Conservation (phyloP, 257 asterid species). For the Oldenlandia corymbosa region DNA sequence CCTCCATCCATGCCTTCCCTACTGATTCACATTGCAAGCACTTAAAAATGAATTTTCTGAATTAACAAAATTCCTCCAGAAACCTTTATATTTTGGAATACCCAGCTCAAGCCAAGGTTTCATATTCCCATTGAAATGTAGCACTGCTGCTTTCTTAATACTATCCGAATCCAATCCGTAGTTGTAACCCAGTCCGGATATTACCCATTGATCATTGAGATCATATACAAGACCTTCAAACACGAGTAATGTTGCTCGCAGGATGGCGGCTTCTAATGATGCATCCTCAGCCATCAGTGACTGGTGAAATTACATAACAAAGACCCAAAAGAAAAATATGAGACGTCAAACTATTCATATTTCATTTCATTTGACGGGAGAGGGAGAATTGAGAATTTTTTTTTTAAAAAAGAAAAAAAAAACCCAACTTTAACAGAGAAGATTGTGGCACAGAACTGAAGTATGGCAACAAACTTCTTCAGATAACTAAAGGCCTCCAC, state of each 20-base stretch:
- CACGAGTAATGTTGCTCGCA: slow-evolving; percentile 67
- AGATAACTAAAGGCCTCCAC: too few species aligned
- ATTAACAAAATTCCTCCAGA: slow-evolving; percentile 71
- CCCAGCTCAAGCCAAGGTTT: slow-evolving; percentile 99
- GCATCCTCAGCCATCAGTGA: slow-evolving; percentile 45
- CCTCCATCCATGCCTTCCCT: too few species aligned
- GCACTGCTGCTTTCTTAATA: slow-evolving; percentile 52
- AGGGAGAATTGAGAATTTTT: too few species aligned
- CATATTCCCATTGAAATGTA: slow-evolving; percentile 96
- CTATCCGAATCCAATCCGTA: slow-evolving; percentile 47
- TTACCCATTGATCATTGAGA: slow-evolving; percentile 69
- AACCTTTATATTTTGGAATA: slow-evolving; percentile 61
- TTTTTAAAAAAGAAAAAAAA: too few species aligned
- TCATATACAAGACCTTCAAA: slow-evolving; percentile 61
- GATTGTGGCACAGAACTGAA: neutral
- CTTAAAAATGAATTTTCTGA: slow-evolving; percentile 60
- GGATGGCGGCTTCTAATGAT: slow-evolving; percentile 39
- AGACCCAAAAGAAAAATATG: neutral
- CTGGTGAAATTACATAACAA: slow-evolving; percentile 26
- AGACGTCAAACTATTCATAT: neutral
- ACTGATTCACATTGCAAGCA: slow-evolving; percentile 81
- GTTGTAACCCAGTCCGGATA: slow-evolving; percentile 83
- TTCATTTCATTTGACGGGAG: too few species aligned
- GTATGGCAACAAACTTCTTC: neutral
- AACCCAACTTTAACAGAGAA: too few species aligned